A percentile compares a stretch with the other conserved stretches of the same genome.
These are phyloP conservation scores for Penicillium simplicissimum DNA, from an alignment of 495 filamentous ascomycete genomes.

Conservation along the genomic window DNA sequence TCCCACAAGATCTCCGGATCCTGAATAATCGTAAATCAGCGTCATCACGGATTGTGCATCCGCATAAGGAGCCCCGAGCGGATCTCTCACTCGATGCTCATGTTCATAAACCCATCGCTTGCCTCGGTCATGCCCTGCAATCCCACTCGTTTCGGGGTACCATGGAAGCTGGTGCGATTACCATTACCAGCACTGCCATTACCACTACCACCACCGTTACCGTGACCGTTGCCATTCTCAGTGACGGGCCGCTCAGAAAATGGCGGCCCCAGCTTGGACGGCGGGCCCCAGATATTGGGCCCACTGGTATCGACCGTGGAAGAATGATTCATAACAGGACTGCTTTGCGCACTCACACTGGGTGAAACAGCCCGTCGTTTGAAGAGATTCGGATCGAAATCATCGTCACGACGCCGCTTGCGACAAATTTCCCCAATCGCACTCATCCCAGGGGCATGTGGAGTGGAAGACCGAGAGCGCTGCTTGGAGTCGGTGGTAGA, in stretches of 20 bases:
- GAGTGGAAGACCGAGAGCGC: conserved; percentile 52
- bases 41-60: not conserved
- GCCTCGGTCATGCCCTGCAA: conserved; percentile 96
- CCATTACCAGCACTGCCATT: not conserved
- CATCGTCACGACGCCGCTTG: conserved; percentile 86
- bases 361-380: conserved; percentile 94
- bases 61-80: not conserved
- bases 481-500: conserved; percentile 34
- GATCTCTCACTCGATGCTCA: conserved; percentile 76
- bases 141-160: conserved; percentile 69
- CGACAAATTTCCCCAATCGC: conserved; percentile 68
- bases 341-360: conserved; percentile 87
- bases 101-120: conserved; percentile 92
- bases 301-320: conserved; percentile 67
- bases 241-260: conserved; percentile 52
- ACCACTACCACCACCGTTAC: not conserved
- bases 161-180: conserved; percentile 39
- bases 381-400: conserved; percentile 84
- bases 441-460: conserved; percentile 43
- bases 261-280: conserved; percentile 57
- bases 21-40: conserved; percentile 11
- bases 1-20: conserved; percentile 6
- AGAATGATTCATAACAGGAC: conserved; percentile 78
- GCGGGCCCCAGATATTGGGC: conserved; percentile 66
- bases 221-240: conserved; percentile 32